Percentiles rank a stretch among this genome's conserved stretches.
Conservation (phyloP, 495 filamentous ascomycete species). For the Aspergillus incahuasiensis region DNA sequence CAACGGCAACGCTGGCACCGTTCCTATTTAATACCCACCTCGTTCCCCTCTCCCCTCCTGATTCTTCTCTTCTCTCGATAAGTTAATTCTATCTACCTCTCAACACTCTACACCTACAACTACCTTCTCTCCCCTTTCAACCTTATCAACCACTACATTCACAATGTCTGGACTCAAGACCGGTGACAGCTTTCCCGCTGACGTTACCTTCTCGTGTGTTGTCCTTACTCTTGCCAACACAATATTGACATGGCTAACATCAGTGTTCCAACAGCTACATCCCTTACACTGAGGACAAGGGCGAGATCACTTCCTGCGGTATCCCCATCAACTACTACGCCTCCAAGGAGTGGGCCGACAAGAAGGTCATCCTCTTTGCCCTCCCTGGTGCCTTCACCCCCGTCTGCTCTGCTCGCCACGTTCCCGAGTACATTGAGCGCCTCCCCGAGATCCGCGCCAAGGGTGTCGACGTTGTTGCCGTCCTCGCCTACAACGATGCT, state of each 20-base stretch:
- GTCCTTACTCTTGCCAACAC: neutral
- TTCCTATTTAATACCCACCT: slow-evolving; percentile 16
- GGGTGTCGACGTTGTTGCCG: slow-evolving; percentile 80
- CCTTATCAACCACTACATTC: slow-evolving; percentile 15
- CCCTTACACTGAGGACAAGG: slow-evolving; percentile 55
- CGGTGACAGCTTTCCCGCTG: slow-evolving; percentile 79
- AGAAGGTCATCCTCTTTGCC: slow-evolving; percentile 88
- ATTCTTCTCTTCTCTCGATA: slow-evolving; percentile 7
- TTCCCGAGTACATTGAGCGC: slow-evolving; percentile 80
- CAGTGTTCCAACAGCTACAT: slow-evolving; percentile 54
- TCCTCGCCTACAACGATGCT: slow-evolving; percentile 86
- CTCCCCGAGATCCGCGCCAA: slow-evolving; percentile 67
- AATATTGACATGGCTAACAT: slow-evolving; percentile 12
- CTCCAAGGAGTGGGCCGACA: slow-evolving; percentile 78
- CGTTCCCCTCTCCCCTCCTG: slow-evolving; percentile 14
- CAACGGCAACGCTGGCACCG: slow-evolving; percentile 14
- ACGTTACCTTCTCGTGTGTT: slow-evolving; percentile 68
- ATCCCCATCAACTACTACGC: slow-evolving; percentile 75
- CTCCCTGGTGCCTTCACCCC: slow-evolving; percentile 95
- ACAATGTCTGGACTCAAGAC: slow-evolving; percentile 70
- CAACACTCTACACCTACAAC: slow-evolving; percentile 3
- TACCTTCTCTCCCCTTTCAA: slow-evolving; percentile 6
- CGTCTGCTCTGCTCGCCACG: slow-evolving; percentile 80
- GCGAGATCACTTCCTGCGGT: slow-evolving; percentile 69
- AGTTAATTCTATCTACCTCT: neutral